Conservation (phyloP, 257 asterid genomes). For the Henckelia pumila region DNA sequence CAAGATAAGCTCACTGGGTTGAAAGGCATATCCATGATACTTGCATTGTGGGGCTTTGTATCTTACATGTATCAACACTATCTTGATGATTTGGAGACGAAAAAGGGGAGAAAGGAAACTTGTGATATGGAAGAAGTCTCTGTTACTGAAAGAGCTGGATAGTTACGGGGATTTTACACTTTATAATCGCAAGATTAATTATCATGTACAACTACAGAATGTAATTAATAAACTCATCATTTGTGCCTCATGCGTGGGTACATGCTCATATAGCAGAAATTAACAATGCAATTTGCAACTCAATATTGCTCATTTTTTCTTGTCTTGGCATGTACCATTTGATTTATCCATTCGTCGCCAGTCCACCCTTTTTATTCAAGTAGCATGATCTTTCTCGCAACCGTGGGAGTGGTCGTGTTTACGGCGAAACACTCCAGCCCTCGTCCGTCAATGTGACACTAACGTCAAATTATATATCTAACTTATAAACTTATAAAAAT, state of each 20-base stretch:
- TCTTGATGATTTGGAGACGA: slow-evolving; percentile 47
- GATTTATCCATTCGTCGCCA: too few species aligned
- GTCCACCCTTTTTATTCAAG: too few species aligned
- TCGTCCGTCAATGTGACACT: too few species aligned
- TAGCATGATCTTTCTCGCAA: too few species aligned
- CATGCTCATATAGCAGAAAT: neutral
- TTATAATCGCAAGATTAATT: neutral
- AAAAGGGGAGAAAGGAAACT: slow-evolving; percentile 13
- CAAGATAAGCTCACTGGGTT: slow-evolving; percentile 50
- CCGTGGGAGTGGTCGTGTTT: too few species aligned
- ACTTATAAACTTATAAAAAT: too few species aligned
- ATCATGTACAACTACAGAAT: neutral
- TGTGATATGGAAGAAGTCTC: neutral
- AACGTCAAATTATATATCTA: too few species aligned
- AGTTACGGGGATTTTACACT: neutral
- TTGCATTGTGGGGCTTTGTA: slow-evolving; percentile 75
- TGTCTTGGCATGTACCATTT: too few species aligned
- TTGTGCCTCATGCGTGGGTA: too few species aligned
- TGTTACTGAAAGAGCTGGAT: neutral
- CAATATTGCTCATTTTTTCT: too few species aligned
- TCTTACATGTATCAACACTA: slow-evolving; percentile 75
- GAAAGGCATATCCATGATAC: slow-evolving; percentile 53
- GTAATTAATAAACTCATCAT: neutral
- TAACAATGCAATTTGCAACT: too few species aligned
- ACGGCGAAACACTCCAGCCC: too few species aligned